Percentiles rank a stretch among this genome's conserved stretches.
phyloP scores from a whole-genome alignment of 441 rosid genomes.

The Adansonia gregorii region DNA sequence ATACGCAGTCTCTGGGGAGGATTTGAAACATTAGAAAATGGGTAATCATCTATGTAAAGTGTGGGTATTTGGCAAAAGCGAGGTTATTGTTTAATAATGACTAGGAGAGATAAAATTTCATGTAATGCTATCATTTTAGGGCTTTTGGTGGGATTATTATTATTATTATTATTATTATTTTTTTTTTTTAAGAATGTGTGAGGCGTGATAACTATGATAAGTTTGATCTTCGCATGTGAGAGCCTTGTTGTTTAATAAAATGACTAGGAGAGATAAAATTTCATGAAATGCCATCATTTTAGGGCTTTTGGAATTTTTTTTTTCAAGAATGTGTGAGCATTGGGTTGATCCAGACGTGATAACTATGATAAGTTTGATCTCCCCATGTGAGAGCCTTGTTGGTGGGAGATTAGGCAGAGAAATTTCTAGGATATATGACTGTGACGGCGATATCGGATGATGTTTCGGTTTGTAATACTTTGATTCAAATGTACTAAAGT shows the following conservation, averaged over 20 bases:
- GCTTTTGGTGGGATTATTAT: slow-evolving; percentile 61
- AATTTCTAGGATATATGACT: slow-evolving; percentile 62
- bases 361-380: slow-evolving; percentile 85
- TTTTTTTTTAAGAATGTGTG: slow-evolving; percentile 63
- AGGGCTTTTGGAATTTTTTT: slow-evolving; percentile 70
- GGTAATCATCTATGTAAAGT: slow-evolving; percentile 66
- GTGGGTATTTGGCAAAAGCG: slow-evolving; percentile 54
- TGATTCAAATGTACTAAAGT: slow-evolving; percentile 70
- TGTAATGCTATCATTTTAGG: slow-evolving; percentile 87
- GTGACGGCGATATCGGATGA: slow-evolving; percentile 52
- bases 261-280: slow-evolving; percentile 69
- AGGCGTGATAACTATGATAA: slow-evolving; percentile 80
- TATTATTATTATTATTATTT: too few relatives aligned
- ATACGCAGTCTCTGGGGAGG: too few relatives aligned
- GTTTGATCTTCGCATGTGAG: slow-evolving; percentile 79
- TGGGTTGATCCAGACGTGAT: slow-evolving; percentile 75
- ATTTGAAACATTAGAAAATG: too few relatives aligned
- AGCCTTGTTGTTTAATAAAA: slow-evolving; percentile 69
- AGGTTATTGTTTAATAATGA: slow-evolving; percentile 67
- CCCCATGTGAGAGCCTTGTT: slow-evolving; percentile 71
- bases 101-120: slow-evolving; percentile 68
- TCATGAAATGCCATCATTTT: slow-evolving; percentile 88
- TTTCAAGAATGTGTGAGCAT: slow-evolving; percentile 59
- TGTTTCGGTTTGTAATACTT: slow-evolving; percentile 64
- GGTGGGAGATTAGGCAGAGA: slow-evolving; percentile 65